These are phyloP conservation scores for Debaryomyces sp. DNA, from an alignment of 1,139 yeast genomes.

Conservation along the genomic window DNA sequence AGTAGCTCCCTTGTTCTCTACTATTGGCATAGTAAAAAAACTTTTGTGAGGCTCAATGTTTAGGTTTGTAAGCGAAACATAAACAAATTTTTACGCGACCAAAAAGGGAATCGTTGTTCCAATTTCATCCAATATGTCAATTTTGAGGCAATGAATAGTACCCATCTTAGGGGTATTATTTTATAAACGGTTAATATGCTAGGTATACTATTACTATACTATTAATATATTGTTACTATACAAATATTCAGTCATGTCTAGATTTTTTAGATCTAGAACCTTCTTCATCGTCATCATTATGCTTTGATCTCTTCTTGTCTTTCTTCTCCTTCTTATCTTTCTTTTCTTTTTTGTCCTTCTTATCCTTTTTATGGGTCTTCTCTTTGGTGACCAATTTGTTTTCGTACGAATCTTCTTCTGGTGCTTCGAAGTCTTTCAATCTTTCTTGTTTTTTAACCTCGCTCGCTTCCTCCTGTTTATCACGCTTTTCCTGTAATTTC, in stretches of 20 bases:
- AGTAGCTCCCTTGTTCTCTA: background rate
- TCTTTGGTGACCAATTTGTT: slow-evolving; percentile 27
- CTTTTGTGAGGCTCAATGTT: slow-evolving; percentile 3
- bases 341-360: slow-evolving; percentile 26
- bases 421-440: slow-evolving; percentile 80
- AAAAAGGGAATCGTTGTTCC: slow-evolving; percentile 4
- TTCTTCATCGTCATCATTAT: slow-evolving; percentile 11
- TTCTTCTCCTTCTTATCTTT: slow-evolving; percentile 20
- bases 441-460: slow-evolving; percentile 70
- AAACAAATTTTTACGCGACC: slow-evolving; percentile 7
- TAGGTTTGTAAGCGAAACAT: slow-evolving; percentile 4
- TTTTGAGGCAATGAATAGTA: background rate
- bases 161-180: background rate
- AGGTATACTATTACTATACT: slow-evolving; percentile 2
- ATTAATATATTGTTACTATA: slow-evolving; percentile 1
- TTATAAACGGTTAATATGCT: background rate
- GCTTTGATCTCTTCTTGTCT: slow-evolving; percentile 19
- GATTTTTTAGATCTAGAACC: slow-evolving; percentile 11
- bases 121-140: background rate
- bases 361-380: slow-evolving; percentile 23
- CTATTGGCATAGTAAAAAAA: background rate
- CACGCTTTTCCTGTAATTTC: slow-evolving; percentile 76
- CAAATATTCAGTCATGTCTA: slow-evolving; percentile 5
- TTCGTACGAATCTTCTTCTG: slow-evolving; percentile 66
- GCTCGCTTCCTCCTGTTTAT: slow-evolving; percentile 72